Evolutionary conservation across 768 basidiomycete species (phyloP).

Genomic region (Lactarius trivialis): DNA sequence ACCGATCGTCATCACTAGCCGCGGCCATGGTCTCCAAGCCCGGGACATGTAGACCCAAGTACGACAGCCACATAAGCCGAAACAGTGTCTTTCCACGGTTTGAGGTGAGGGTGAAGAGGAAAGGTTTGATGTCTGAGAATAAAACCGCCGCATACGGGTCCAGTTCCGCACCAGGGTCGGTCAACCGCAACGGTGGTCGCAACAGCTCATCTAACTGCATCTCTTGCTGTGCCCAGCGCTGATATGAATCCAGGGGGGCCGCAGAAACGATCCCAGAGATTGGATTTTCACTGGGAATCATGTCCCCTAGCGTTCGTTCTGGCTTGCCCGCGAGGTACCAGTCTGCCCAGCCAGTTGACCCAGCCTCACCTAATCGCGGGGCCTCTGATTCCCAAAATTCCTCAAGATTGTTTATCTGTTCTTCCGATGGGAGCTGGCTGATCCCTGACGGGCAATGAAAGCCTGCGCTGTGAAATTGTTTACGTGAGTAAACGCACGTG

Average conservation of each 20-base stretch:
- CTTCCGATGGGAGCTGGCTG: slow-evolving; percentile 37
- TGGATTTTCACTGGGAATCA: slow-evolving; percentile 8
- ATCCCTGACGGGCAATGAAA: slow-evolving; percentile 51
- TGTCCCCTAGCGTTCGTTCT: slow-evolving; percentile 22
- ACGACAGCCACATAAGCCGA: slow-evolving; percentile 62
- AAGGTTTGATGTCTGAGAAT: slow-evolving; percentile 61
- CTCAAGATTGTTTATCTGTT: slow-evolving; percentile 55
- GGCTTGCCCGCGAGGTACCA: slow-evolving; percentile 49
- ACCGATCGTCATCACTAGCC: slow-evolving; percentile 54
- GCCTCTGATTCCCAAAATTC: slow-evolving; percentile 81
- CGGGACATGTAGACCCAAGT: slow-evolving; percentile 66
- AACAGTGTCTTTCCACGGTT: slow-evolving; percentile 46
- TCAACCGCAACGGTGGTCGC: slow-evolving; percentile 48
- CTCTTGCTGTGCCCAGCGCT: slow-evolving; percentile 60
- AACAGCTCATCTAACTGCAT: slow-evolving; percentile 38
- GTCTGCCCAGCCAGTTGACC: slow-evolving; percentile 59
- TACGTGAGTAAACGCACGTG: background rate
- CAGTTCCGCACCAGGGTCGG: slow-evolving; percentile 39
- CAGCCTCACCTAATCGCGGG: slow-evolving; percentile 65
- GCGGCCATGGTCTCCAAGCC: slow-evolving; percentile 40
- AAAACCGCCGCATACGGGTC: slow-evolving; percentile 73
- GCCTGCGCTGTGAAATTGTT: slow-evolving; percentile 35
- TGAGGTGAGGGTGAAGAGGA: slow-evolving; percentile 43
- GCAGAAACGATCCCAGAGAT: slow-evolving; percentile 24
- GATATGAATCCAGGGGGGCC: slow-evolving; percentile 50